Conservation (phyloP, 208 protist species). For the Leishmania arabica region DNA sequence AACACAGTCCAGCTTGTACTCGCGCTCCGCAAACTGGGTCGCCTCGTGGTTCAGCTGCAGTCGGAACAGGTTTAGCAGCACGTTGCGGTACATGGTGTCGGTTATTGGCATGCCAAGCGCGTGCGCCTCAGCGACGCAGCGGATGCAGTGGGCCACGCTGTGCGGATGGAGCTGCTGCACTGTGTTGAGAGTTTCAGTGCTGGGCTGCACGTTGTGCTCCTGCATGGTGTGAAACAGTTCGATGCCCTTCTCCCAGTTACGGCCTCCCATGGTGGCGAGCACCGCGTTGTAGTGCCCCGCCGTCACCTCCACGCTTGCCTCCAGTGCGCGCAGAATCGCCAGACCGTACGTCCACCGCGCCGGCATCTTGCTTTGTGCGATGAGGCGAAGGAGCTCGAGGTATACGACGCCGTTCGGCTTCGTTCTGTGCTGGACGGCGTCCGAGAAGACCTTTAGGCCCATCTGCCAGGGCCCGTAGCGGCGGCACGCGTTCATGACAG, state of each 20-base stretch:
- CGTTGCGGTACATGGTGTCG: slow-evolving; percentile 77
- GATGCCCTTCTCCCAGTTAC: slow-evolving; percentile 58
- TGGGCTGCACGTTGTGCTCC: slow-evolving; percentile 71
- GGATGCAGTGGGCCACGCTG: slow-evolving; percentile 65
- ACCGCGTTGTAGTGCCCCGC: slow-evolving; percentile 88
- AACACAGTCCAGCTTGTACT: slow-evolving; percentile 46
- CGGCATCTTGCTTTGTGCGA: slow-evolving; percentile 46
- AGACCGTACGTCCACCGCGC: slow-evolving; percentile 62
- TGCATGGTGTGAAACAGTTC: slow-evolving; percentile 79
- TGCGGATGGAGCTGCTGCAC: slow-evolving; percentile 58
- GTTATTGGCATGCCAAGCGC: slow-evolving; percentile 75
- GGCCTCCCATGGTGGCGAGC: slow-evolving; percentile 62
- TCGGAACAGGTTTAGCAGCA: slow-evolving; percentile 67
- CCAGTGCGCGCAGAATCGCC: slow-evolving; percentile 52
- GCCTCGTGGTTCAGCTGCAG: slow-evolving; percentile 79
- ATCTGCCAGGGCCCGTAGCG: slow-evolving; percentile 56
- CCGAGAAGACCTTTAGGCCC: slow-evolving; percentile 59
- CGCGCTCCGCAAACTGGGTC: slow-evolving; percentile 64
- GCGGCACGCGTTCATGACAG: slow-evolving; percentile 84
- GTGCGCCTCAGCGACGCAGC: slow-evolving; percentile 78
- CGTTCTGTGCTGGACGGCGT: slow-evolving; percentile 50
- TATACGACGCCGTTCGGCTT: slow-evolving; percentile 78
- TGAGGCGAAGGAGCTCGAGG: slow-evolving; percentile 75
- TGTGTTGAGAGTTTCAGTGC: slow-evolving; percentile 73
- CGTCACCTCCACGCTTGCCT: slow-evolving; percentile 66